Base-by-base conservation (phyloP, 1,139 yeast species). In the Yamadazyma atlantica region DNA sequence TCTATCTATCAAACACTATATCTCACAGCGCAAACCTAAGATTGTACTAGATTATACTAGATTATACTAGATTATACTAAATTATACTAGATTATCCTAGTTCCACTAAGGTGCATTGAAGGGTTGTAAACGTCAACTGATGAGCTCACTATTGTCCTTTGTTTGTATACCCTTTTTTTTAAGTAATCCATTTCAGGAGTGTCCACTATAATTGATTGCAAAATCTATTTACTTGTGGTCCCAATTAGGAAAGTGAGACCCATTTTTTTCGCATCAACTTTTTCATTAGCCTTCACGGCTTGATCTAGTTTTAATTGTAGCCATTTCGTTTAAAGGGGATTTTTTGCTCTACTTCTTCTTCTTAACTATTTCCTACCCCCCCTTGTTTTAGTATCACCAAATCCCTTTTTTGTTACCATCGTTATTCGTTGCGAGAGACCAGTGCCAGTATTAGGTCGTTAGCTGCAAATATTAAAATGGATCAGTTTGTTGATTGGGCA, bases 401-500 rank as follows among this genome's bases (percentile, higher is more conserved):
- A 19, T 9, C 9, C 22, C 22, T 19, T 19, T 19, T 19, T 19
- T 19, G 6, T 9, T 19, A 6, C 22, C 9, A 9, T 19, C 6
- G n/a, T n/a, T n/a, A n/a, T n/a, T n/a, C n/a, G n/a, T n/a, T n/a
- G n/a, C n/a, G n/a, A n/a, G n/a, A n/a, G 9, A 19, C 22, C 22
- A 19, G 22, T 19, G 6, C 9, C 22, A 9, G 22, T 19, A 9
- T 19, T 19, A 19, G 9, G n/a, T n/a, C 8, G 22, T 19, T 23
- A 23, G 26, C 12, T 23, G 26, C 26, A 23, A 23, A 23, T n/a
- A n/a, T n/a, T n/a, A n/a, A n/a, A n/a, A 55, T 57, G 66, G 62
- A 60, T 43, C 53, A 61, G 51, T 61, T 68, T 64, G 50, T 65
- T 48, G 56, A 60, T 46, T 59, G 77, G 72, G 61, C 38, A 12